These are phyloP conservation scores for Ceratobasidium sp. DNA, from an alignment of 1,284 basidiomycete species.

Conservation along the genomic window DNA sequence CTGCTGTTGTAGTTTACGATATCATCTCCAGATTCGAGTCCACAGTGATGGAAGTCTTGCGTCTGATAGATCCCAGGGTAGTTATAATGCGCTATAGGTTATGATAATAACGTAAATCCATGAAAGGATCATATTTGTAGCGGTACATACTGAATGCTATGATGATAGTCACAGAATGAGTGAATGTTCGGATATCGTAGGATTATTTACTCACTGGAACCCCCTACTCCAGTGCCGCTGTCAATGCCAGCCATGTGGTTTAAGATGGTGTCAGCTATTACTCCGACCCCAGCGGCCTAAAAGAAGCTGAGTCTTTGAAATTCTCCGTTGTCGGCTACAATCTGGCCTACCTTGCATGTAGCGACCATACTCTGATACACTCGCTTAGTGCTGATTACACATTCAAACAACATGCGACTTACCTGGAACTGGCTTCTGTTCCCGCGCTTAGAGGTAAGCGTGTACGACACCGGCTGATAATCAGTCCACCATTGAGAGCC, in stretches of 20 bases:
- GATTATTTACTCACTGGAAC: constrained; percentile 38
- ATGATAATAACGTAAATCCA: background rate
- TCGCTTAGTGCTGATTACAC: background rate
- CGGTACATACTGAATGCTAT: constrained; percentile 44
- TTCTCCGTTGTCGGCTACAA: background rate
- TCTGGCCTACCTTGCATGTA: constrained; percentile 39
- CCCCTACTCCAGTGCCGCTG: constrained; percentile 48
- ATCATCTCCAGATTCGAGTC: constrained; percentile 41
- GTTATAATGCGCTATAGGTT: constrained; percentile 47
- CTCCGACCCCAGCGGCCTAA: constrained; percentile 49
- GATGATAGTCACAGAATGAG: background rate
- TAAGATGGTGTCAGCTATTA: constrained; percentile 50
- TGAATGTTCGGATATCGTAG: background rate
- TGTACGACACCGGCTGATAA: constrained; percentile 74
- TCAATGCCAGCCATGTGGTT: constrained; percentile 49
- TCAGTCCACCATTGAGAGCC: constrained; percentile 77
- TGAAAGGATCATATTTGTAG: too few species aligned
- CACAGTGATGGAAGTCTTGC: constrained; percentile 50
- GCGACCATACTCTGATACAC: constrained; percentile 49
- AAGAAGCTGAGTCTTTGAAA: background rate
- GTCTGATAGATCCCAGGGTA: constrained; percentile 49
- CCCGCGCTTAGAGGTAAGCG: constrained; percentile 51
- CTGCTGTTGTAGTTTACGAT: constrained; percentile 62
- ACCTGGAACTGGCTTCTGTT: constrained; percentile 58
- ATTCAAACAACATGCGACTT: constrained; percentile 63